phyloP scores from a whole-genome alignment of 2,329 filamentous ascomycete species.

The Tolypocladium tropicale region DNA sequence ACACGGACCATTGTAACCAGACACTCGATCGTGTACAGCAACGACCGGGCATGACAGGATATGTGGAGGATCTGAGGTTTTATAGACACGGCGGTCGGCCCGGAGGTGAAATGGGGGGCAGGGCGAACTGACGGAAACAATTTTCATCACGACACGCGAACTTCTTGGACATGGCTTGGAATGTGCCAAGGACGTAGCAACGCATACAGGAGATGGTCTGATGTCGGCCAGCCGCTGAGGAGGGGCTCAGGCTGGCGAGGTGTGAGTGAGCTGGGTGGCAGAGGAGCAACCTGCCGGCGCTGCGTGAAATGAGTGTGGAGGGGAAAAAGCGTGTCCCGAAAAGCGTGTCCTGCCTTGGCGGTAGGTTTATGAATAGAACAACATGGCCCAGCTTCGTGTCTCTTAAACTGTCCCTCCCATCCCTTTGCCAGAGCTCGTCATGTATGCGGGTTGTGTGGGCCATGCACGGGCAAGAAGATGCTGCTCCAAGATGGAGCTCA shows the following conservation, averaged over 20 bases:
- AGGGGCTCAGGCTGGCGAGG: background rate
- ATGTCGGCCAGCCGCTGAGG: background rate
- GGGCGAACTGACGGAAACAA: background rate
- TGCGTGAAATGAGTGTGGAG: no score
- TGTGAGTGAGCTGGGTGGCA: background rate
- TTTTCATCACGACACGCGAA: background rate
- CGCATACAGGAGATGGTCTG: background rate
- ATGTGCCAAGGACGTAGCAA: background rate
- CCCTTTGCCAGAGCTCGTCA: background rate
- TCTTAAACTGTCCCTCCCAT: no score
- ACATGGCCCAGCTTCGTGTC: background rate
- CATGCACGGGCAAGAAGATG: no score
- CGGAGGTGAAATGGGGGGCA: background rate
- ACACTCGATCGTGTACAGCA: background rate
- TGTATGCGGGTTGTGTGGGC: no score
- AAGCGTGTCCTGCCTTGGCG: background rate
- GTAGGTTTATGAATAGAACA: background rate
- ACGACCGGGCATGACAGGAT: background rate
- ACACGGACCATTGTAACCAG: background rate
- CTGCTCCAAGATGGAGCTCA: no score
- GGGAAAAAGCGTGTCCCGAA: no score
- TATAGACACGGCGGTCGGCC: background rate
- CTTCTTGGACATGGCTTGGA: background rate
- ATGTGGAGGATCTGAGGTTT: background rate
- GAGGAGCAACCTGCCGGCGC: background rate